phyloP scores from a whole-genome alignment of 352 stramenopile genomes.

The Phytopythium mirpurense region DNA sequence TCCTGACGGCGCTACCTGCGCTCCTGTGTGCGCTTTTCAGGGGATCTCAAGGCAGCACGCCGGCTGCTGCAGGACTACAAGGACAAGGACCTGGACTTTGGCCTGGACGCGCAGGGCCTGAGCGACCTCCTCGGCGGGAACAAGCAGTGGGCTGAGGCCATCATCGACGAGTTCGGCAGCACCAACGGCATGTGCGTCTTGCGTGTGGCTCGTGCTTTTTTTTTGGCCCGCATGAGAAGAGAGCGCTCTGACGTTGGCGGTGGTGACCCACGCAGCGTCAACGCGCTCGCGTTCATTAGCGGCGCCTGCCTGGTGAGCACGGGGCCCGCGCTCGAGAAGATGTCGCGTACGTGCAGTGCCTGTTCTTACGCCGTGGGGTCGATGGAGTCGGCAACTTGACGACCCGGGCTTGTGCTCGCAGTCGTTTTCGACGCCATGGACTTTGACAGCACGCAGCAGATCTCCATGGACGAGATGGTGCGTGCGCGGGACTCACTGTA shows the following conservation, averaged over 20 bases:
- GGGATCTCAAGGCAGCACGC: conserved; percentile 46
- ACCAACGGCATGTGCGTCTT: conserved; percentile 56
- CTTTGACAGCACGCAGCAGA: conserved; percentile 64
- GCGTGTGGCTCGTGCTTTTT: too few species aligned
- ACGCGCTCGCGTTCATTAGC: conserved; percentile 62
- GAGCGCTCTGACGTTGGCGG: not conserved
- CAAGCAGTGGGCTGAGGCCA: conserved; percentile 43
- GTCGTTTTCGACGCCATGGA: conserved; percentile 75
- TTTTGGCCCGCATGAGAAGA: too few species aligned
- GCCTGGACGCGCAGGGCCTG: conserved; percentile 43
- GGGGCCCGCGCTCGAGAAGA: conserved; percentile 47
- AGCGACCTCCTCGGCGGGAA: conserved; percentile 41
- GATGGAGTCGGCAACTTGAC: not conserved
- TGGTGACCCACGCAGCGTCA: conserved; percentile 36
- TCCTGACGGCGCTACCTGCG: not conserved
- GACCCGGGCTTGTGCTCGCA: conserved; percentile 5
- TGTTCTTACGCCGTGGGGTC: too few species aligned
- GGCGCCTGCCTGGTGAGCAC: conserved; percentile 38
- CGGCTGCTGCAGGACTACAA: conserved; percentile 59
- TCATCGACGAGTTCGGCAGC: conserved; percentile 53
- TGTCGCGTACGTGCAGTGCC: conserved; percentile 11
- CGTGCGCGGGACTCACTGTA: too few species aligned
- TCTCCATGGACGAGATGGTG: conserved; percentile 80
- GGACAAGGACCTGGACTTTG: conserved; percentile 73
- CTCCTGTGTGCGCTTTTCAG: conserved; percentile 13